Evolutionary conservation across 768 basidiomycete species (phyloP), one percentile per base, ranked within the genome.

Genomic region (Serendipita sp.): DNA sequence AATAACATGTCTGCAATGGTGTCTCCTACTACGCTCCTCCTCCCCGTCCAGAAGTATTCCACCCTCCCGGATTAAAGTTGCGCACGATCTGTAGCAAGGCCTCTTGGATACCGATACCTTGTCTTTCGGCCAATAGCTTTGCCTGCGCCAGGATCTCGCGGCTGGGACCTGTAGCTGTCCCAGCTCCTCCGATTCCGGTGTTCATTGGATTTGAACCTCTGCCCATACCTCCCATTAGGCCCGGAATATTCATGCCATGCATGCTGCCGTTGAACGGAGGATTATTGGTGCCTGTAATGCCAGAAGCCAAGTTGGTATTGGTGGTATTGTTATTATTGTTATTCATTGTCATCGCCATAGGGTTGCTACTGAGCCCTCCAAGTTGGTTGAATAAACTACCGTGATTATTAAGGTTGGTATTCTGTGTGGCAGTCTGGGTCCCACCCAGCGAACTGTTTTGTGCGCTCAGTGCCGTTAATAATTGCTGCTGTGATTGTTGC

Each of bases 381-480:
- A 44, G 64, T 52, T 65, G 69, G 69, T 33, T 63, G 58, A 63
- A 65, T 66, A 50, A 66, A 64, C 40, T 67, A 68, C 53, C 69
- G 70, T 31, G 73, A 71, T 37, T 73, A 73, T 3, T 70, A 72
- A n/a, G 67, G 71, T 6, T 70, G 68, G 13, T 6, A 2, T 66
- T 67, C 31, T 71, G 69, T 15, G 64, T 68, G 23, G 23, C 23
- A 23, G 23, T 6, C 40, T 40, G 40, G 5, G 40, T 40, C 40
- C 40, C 4, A 52, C 67, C 44, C 36, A 62, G 15, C 62, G 67
- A 27, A 53, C 66, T n/a, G 68, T 68, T 15, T 60, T 63, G 29
- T 62, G 69, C 64, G 65, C 70, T 52, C 48, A 52, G 16, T 44
- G 69, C 58, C 27, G 15, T 18, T 58, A 65, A 16, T 23, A 34